Evolutionary conservation across 345 rosid species (phyloP).

Genomic region (Eucalyptus lansdowneana): DNA sequence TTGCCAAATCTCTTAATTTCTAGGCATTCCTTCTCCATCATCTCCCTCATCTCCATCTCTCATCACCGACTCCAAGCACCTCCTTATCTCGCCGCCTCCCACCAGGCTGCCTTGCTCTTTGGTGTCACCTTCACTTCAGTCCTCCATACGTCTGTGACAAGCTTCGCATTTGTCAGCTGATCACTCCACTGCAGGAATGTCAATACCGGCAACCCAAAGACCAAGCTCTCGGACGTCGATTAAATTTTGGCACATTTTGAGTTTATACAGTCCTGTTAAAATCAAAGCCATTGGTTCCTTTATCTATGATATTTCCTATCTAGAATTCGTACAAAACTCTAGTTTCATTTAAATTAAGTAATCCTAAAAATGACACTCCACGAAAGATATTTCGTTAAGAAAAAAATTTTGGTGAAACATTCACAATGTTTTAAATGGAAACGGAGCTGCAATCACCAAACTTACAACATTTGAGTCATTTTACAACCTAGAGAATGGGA

Average conservation of each 20-base stretch:
- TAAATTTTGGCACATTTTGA: neutral
- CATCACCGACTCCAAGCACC: neutral
- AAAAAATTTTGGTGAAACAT: too few relatives aligned
- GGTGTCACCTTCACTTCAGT: neutral
- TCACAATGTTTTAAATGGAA: neutral
- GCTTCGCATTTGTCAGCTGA: slow-evolving; percentile 12
- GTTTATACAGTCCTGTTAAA: neutral
- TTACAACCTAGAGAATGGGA: neutral
- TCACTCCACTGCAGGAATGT: slow-evolving; percentile 12
- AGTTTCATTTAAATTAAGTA: neutral
- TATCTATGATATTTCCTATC: neutral
- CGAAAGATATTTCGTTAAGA: too few relatives aligned
- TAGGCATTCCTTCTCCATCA: neutral
- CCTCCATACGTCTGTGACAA: slow-evolving; percentile 15
- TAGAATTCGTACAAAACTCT: neutral
- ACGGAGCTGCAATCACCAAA: neutral
- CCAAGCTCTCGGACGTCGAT: slow-evolving; percentile 9
- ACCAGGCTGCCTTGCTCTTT: neutral
- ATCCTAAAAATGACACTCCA: too few relatives aligned
- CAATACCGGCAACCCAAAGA: slow-evolving; percentile 10
- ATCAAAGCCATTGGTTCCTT: neutral
- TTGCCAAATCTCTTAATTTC: neutral
- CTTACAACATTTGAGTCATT: too few relatives aligned
- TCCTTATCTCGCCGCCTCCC: slow-evolving; percentile 5
- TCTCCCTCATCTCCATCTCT: neutral